Conservation (phyloP, 2,329 filamentous ascomycete species). For the Rugonectria rugulosa region DNA sequence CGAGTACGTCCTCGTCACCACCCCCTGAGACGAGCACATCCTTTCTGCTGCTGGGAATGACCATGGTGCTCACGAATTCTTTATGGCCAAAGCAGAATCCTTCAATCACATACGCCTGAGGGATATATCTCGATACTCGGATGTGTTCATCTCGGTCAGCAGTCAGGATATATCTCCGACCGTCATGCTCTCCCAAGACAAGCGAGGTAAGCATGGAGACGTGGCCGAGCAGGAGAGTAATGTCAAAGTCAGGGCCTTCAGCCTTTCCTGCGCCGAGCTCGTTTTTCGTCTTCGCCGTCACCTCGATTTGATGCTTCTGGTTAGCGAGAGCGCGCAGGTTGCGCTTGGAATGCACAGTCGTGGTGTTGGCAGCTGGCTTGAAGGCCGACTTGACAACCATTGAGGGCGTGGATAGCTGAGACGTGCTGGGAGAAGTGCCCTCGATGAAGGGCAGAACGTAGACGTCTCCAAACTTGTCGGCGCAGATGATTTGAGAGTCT, state of each 20-base stretch:
- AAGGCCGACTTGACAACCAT: constrained; percentile 39
- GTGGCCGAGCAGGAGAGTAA: constrained; percentile 85
- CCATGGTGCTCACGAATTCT: constrained; percentile 82
- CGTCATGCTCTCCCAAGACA: constrained; percentile 55
- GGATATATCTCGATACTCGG: constrained; percentile 80
- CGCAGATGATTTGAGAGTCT: constrained; percentile 78
- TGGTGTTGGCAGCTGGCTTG: constrained; percentile 62
- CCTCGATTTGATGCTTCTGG: constrained; percentile 58
- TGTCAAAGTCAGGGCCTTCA: constrained; percentile 67
- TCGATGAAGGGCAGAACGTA: constrained; percentile 74
- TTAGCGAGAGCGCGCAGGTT: constrained; percentile 68
- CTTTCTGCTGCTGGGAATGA: constrained; percentile 63
- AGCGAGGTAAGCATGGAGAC: constrained; percentile 93
- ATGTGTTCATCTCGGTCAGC: constrained; percentile 76
- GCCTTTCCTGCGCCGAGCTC: constrained; percentile 41
- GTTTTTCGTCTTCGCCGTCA: constrained; percentile 35
- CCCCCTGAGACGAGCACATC: constrained; percentile 84
- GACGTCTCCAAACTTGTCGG: constrained; percentile 97
- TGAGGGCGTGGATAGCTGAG: constrained; percentile 25
- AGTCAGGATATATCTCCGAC: constrained; percentile 60
- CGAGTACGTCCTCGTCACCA: constrained; percentile 78
- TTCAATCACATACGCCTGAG: constrained; percentile 89
- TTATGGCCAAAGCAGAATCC: constrained; percentile 87
- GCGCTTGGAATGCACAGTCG: constrained; percentile 70
- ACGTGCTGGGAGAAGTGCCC: constrained; percentile 20